These are phyloP conservation scores for Aegilops umbellulata DNA, from an alignment of 176 grass and related monocot genomes.

Conservation along the genomic window DNA sequence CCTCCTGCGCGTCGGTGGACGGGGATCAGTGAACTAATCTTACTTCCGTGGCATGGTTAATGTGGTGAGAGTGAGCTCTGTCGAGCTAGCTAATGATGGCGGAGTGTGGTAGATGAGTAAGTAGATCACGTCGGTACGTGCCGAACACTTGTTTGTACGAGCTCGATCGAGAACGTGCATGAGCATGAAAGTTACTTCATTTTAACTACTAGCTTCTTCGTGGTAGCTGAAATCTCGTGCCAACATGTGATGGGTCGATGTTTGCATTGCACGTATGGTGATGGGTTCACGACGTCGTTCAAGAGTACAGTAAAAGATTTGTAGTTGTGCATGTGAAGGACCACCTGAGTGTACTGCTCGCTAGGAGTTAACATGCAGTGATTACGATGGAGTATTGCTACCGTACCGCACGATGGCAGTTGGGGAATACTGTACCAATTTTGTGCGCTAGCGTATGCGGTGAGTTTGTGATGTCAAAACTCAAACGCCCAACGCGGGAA, in stretches of 20 bases:
- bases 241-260: too few relatives aligned
- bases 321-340: neutral
- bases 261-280: too few relatives aligned
- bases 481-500: neutral
- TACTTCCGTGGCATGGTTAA: neutral
- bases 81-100: neutral
- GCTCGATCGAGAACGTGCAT: too few relatives aligned
- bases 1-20: constrained; percentile 13
- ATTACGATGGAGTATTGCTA: neutral
- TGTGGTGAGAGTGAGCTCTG: neutral
- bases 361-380: too few relatives aligned
- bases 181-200: too few relatives aligned
- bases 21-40: constrained; percentile 2
- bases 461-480: neutral
- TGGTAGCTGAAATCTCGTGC: too few relatives aligned
- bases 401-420: neutral
- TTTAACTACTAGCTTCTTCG: too few relatives aligned
- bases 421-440: neutral
- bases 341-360: neutral
- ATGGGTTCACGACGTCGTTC: too few relatives aligned
- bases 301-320: too few relatives aligned
- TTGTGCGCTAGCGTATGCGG: neutral
- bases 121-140: neutral
- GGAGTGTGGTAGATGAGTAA: neutral
- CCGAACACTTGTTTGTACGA: neutral